Evolutionary conservation across 805 yeast species (phyloP).

Genomic region (Wickerhamiella azymoides): DNA sequence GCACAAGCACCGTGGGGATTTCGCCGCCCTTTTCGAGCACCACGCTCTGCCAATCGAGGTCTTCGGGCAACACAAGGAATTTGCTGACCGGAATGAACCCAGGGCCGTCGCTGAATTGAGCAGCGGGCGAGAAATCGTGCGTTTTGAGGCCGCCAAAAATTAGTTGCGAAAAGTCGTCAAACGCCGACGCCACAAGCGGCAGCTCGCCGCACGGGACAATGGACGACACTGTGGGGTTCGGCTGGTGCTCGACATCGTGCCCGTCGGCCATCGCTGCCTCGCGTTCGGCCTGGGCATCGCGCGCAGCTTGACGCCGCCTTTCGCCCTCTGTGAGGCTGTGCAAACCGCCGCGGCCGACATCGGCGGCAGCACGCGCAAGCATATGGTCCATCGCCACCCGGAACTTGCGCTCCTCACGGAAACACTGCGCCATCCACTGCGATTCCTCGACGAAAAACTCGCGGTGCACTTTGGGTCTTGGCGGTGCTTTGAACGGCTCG

Average conservation of each 20-base stretch:
- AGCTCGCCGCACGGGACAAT: background rate
- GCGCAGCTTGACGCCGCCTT: too few species aligned
- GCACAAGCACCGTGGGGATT: slow-evolving; percentile 16
- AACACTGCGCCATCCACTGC: slow-evolving; percentile 72
- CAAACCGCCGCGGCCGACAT: slow-evolving; percentile 59
- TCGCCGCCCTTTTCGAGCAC: slow-evolving; percentile 18
- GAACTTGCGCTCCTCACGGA: slow-evolving; percentile 52
- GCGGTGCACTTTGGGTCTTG: slow-evolving; percentile 43
- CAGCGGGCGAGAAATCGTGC: background rate
- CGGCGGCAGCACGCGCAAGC: slow-evolving; percentile 17
- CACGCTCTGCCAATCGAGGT: slow-evolving; percentile 23
- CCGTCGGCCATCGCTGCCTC: background rate
- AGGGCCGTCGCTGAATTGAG: background rate
- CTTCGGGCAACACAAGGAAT: slow-evolving; percentile 21
- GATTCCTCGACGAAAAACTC: slow-evolving; percentile 62
- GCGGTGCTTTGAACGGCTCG: slow-evolving; percentile 54
- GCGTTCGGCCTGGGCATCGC: too few species aligned
- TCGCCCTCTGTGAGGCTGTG: too few species aligned
- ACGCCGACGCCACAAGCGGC: background rate
- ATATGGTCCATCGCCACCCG: slow-evolving; percentile 53
- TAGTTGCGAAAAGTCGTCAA: background rate
- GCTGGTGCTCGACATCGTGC: background rate
- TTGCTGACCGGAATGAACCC: slow-evolving; percentile 6
- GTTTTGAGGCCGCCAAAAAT: background rate
- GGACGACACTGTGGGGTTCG: too few species aligned